Conservation (phyloP, 768 basidiomycete genomes). For the Arthromyces matolae region DNA sequence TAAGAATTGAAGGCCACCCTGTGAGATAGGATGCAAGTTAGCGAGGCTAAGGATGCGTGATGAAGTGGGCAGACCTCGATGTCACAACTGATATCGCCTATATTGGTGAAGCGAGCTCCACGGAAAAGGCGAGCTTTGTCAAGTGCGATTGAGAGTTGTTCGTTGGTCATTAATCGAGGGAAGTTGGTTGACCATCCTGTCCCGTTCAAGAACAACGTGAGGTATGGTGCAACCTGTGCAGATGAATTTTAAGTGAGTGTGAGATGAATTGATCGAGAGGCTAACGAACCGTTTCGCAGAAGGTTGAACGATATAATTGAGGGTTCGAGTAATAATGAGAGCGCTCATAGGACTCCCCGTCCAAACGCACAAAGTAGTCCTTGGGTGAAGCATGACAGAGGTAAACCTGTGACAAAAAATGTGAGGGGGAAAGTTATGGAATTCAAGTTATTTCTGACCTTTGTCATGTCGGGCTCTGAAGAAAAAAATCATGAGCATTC, state of each 20-base stretch:
- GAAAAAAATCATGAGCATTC: not conserved
- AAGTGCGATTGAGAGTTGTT: slow-evolving; percentile 52
- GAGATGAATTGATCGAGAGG: not conserved
- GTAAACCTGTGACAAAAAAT: slow-evolving; percentile 63
- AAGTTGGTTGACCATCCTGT: slow-evolving; percentile 78
- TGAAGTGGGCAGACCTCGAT: slow-evolving; percentile 47
- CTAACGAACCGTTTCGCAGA: slow-evolving; percentile 56
- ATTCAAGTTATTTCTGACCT: slow-evolving; percentile 34
- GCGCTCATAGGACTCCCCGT: slow-evolving; percentile 58
- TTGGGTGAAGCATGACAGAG: slow-evolving; percentile 65
- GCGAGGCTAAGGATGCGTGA: not conserved
- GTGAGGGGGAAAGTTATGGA: not conserved
- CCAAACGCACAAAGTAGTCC: slow-evolving; percentile 64
- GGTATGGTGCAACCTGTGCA: slow-evolving; percentile 75
- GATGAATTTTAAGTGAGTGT: not conserved
- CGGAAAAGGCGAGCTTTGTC: slow-evolving; percentile 45
- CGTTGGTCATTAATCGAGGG: slow-evolving; percentile 75
- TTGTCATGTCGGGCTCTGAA: slow-evolving; percentile 52
- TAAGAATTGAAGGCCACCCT: slow-evolving; percentile 87
- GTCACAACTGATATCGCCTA: slow-evolving; percentile 91
- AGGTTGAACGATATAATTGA: slow-evolving; percentile 58
- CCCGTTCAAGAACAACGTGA: slow-evolving; percentile 83
- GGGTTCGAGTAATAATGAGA: slow-evolving; percentile 74
- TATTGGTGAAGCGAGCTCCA: slow-evolving; percentile 57
- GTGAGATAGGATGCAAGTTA: not conserved